Evolutionary conservation across 192 early-diverging fungal genomes (phyloP), one percentile per base, ranked within the genome.

Genomic region (Coemansia aciculifera): DNA sequence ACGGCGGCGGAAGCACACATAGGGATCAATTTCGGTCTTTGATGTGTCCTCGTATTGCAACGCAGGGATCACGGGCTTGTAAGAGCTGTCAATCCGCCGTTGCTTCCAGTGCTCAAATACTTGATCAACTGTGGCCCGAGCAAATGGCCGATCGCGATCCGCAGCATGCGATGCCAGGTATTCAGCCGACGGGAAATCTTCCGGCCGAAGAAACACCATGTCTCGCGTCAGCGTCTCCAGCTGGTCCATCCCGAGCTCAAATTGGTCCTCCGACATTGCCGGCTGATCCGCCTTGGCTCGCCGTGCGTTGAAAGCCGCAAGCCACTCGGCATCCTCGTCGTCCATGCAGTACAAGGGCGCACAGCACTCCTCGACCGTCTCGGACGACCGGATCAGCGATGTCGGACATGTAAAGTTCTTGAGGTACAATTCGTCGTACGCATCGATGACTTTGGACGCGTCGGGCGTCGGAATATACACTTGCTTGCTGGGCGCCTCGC

Each of bases 1-100:
- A 63, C 97, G 90, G 49, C 92, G 91, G 59, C 97, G 91, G 86
- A 99, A 99, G 73, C 97, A 99, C 21, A 97, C 89, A 74, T 97
- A 99, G 12, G 97, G 95, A 72, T 98, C 93, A 31, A 83, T 82
- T 64, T 98, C 96, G 44, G 89, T 78, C 48, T 87, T 86, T 6
- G 80, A 65, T 29, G 82, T 77, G 24, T 93, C 89, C 57, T 94
- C 92, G 59, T 79, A 83, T 80, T 87, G 82, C 17, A 83, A 67
- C 6, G 44, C 42, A 11, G 78, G 60, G 34, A 73, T 72, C 24
- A 85, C 63, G 2, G 78, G 56, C 46, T 69, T 62, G 69, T 69
- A 77, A 7, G 37, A 65, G 13, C 61, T 52, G 43, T 17, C 34
- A 13, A 32, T 60, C 15, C 79, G 75, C 65, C 75, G 75, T 37